Conservation (phyloP, 1,284 basidiomycete species). For the Waitea zeae region DNA sequence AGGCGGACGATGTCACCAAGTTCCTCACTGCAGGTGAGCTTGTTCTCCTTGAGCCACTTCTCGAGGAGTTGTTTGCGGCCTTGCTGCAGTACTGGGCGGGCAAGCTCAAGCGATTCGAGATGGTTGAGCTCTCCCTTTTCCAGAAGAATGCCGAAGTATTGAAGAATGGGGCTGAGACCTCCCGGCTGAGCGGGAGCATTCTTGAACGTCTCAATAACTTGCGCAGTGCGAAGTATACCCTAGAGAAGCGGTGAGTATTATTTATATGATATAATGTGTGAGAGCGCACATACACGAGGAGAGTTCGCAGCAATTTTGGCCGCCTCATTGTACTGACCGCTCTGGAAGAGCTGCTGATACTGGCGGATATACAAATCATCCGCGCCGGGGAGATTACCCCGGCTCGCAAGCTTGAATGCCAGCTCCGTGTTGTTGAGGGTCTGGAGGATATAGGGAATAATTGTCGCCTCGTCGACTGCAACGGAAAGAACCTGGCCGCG, state of each 20-base stretch:
- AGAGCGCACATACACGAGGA: constrained; percentile 44
- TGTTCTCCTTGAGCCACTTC: constrained; percentile 99
- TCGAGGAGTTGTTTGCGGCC: constrained; percentile 95
- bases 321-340: constrained; percentile 88
- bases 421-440: constrained; percentile 96
- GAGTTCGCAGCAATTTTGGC: constrained; percentile 98
- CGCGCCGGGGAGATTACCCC: constrained; percentile 94
- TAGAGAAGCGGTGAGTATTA: constrained; percentile 12
- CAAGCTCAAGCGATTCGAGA: constrained; percentile 90
- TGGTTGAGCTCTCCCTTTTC: constrained; percentile 98
- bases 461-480: constrained; percentile 90
- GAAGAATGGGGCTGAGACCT: constrained; percentile 89
- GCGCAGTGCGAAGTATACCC: constrained; percentile 91
- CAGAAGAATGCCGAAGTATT: constrained; percentile 95
- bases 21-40: constrained; percentile 98
- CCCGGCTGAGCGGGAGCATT: constrained; percentile 82
- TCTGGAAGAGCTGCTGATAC: constrained; percentile 86
- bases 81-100: constrained; percentile 90
- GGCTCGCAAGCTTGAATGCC: constrained; percentile 94
- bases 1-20: constrained; percentile 93
- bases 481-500: constrained; percentile 98
- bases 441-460: constrained; percentile 89
- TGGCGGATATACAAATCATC: constrained; percentile 96
- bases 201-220: constrained; percentile 98
- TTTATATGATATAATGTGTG: background rate